Base-by-base conservation (phyloP, 805 yeast species). In the Dipodascus geniculatus region DNA sequence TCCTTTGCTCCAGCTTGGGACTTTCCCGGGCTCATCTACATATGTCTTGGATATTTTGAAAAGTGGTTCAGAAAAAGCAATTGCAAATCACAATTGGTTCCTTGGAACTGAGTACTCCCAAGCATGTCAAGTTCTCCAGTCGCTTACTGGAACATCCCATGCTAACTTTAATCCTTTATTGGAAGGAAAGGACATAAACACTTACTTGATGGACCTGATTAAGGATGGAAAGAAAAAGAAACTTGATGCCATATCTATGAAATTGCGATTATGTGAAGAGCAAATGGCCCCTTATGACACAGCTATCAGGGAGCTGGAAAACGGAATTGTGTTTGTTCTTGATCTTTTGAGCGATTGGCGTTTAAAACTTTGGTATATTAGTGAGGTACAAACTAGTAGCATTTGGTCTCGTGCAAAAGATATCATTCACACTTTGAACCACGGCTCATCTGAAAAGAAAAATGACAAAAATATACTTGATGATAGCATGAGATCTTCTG, bases 281-380 rank as follows among this genome's bases (percentile, higher is more conserved):
- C 14, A 16, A n/a, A 35, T 42, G 9, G 48, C 23, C 3, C 63
- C 63, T 2, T 57, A 52, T 48, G 49, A 54, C 19, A 48, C 53
- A 9, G 54, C 55, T 16, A 48, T 57, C 8, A 51, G 50, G 14
- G 52, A 51, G 8, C 48, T 54, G 42, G 24, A 52, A 28, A 49
- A 22, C 16, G 33, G 54, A 22, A 53, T 58, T 42, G 52, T 55
- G 16, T 35, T 19, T 1, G 22, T 49, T 8, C 17, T 60, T 4
- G 49, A 31, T 14, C 28, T 48, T 17, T 50, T 62, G 47, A 47
- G 53, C 38, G 56, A 58, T 22, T 50, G 57, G n/a, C 49, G 64
- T 31, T 56, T 57, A 22, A 63, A 63, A 55, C 54, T 58, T 11
- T 63, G 66, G 66, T 63, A 63, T 52, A 53, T 56, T 28, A 53